Conservation (phyloP, 139 green algal species). For the Tetradesmus lagerheimii region DNA sequence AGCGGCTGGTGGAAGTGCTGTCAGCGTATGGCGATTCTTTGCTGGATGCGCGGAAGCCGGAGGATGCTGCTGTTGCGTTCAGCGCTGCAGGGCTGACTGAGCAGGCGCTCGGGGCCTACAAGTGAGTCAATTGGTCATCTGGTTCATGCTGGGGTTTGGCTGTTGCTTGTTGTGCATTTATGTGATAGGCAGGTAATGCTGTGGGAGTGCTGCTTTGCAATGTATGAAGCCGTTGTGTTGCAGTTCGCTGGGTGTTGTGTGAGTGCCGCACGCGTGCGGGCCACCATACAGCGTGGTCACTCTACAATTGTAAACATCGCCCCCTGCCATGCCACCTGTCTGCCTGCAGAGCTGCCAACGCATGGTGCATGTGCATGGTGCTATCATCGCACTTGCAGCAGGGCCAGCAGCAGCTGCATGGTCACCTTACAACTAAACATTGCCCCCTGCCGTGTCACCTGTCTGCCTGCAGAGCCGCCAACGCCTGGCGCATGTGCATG, state of each 20-base stretch:
- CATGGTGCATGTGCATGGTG: constrained; percentile 84
- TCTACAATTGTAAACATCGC: not conserved
- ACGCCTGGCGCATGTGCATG: constrained; percentile 86
- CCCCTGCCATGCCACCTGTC: not conserved
- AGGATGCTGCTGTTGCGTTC: constrained; percentile 83
- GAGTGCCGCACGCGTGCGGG: no score
- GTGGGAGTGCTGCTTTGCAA: no score
- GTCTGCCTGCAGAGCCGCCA: constrained; percentile 52
- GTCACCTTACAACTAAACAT: not conserved
- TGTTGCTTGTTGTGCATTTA: no score
- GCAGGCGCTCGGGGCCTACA: constrained; percentile 79
- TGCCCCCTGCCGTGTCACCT: not conserved
- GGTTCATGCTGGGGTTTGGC: no score
- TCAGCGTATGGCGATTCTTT: constrained; percentile 66
- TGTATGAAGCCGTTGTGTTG: no score
- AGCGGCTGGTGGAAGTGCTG: constrained; percentile 52
- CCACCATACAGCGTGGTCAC: no score
- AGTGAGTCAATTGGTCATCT: no score
- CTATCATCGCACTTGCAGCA: constrained; percentile 76
- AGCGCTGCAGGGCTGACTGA: constrained; percentile 67
- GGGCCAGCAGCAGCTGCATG: constrained; percentile 26
- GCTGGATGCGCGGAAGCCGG: constrained; percentile 56
- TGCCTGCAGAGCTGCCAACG: constrained; percentile 59
- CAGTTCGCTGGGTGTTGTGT: no score
- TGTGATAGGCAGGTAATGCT: no score